These are phyloP conservation scores for Calonectria pteridis DNA, from an alignment of 2,329 filamentous ascomycete species.

Conservation along the genomic window DNA sequence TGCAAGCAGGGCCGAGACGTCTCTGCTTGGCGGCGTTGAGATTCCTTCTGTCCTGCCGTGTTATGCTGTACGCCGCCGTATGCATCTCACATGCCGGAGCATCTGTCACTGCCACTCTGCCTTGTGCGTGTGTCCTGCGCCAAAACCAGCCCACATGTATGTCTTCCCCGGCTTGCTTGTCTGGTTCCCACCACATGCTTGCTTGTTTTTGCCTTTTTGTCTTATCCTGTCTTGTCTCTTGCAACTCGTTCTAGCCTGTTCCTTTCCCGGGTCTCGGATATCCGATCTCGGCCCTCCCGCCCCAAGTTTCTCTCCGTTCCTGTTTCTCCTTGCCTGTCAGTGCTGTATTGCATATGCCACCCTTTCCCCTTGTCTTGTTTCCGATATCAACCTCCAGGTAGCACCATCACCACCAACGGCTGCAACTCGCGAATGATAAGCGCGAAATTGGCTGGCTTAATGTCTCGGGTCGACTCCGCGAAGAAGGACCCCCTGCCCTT, in stretches of 20 bases:
- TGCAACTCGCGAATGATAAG: background rate
- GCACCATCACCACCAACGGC: background rate
- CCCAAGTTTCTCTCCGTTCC: background rate
- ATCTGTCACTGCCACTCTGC: conserved; percentile 8
- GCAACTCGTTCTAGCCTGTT: background rate
- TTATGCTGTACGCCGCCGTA: background rate
- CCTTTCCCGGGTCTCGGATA: conserved; percentile 8
- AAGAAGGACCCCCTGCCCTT: conserved; percentile 3
- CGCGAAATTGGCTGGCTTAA: conserved; percentile 2
- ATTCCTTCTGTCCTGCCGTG: conserved; percentile 19
- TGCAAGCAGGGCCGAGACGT: background rate
- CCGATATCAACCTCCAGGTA: background rate
- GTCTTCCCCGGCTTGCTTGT: background rate
- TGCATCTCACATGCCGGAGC: background rate
- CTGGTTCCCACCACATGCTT: background rate
- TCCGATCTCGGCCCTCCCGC: conserved; percentile 16
- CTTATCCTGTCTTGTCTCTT: background rate
- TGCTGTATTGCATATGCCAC: background rate
- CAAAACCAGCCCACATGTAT: background rate
- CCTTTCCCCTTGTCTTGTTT: background rate
- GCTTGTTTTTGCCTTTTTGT: background rate
- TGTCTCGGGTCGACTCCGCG: conserved; percentile 24
- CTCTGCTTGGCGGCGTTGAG: conserved; percentile 12
- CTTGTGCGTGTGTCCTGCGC: conserved; percentile 26
- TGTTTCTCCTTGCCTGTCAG: background rate